Percentiles rank a stretch among this genome's conserved stretches.
phyloP scores from a whole-genome alignment of 805 yeast species.

The Barnettozyma californica region DNA sequence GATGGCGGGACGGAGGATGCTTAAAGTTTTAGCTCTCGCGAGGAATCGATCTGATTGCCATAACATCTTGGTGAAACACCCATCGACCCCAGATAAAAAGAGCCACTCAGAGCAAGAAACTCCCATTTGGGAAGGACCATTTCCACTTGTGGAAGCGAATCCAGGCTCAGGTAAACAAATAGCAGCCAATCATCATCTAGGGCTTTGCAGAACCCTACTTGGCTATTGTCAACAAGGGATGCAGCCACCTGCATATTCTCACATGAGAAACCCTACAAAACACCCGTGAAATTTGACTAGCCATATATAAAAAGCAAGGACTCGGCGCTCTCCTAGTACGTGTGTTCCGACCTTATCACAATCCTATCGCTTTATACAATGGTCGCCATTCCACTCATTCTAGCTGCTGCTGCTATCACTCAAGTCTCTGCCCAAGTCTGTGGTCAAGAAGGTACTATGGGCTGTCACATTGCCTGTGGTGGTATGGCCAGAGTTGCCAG shows the following conservation, averaged over 20 bases:
- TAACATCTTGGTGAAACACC: too few species aligned
- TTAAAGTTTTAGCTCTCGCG: too few species aligned
- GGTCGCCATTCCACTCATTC: conserved; percentile 3
- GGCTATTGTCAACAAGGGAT: background rate
- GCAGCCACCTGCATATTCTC: background rate
- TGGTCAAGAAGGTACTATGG: conserved; percentile 1
- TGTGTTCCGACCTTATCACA: conserved; percentile 18
- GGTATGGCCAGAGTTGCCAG: conserved; percentile 27
- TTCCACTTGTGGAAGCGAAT: background rate
- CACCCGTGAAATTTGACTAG: background rate
- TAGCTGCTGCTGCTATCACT: conserved; percentile 1
- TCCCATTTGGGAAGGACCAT: background rate
- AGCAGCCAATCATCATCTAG: background rate
- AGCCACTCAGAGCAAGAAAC: background rate
- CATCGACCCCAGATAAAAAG: too few species aligned
- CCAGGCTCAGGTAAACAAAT: background rate
- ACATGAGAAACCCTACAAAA: background rate
- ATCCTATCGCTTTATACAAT: background rate
- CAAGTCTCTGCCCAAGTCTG: conserved; percentile 5
- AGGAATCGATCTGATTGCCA: too few species aligned
- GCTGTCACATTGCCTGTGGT: conserved; percentile 25
- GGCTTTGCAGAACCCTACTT: background rate
- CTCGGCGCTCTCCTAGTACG: conserved; percentile 5
- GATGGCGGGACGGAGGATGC: too few species aligned
- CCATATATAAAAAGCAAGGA: background rate